phyloP scores from a whole-genome alignment of 352 stramenopile genomes.

The Globisporangium splendens region DNA sequence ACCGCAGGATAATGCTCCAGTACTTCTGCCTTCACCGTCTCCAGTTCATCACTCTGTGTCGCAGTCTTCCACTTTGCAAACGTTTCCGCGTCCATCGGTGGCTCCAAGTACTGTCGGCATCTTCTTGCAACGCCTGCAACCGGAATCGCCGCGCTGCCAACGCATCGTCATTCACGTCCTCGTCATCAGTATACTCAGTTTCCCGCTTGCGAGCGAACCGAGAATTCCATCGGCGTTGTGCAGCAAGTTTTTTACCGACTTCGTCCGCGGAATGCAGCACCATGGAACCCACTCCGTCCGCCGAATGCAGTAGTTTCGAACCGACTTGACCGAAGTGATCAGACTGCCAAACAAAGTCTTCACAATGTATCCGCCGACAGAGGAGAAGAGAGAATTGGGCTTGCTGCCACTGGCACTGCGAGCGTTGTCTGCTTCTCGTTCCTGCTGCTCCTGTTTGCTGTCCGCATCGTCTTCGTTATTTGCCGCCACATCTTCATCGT shows the following conservation, averaged over 20 bases:
- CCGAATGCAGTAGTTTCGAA: conserved; percentile 25
- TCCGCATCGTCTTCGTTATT: too few species aligned
- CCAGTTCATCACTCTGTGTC: conserved; percentile 30
- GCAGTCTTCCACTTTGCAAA: conserved; percentile 59
- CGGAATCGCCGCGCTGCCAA: conserved; percentile 52
- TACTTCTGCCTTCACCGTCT: conserved; percentile 46
- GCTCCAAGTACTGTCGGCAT: conserved; percentile 57
- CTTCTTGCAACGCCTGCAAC: conserved; percentile 58
- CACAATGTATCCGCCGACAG: too few species aligned
- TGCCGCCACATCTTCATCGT: too few species aligned
- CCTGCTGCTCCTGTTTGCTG: too few species aligned
- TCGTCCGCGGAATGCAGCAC: too few species aligned
- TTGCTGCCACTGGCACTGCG: too few species aligned
- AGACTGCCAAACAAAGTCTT: too few species aligned
- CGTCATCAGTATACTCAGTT: conserved; percentile 20
- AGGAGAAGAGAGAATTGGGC: too few species aligned
- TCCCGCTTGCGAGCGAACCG: conserved; percentile 37
- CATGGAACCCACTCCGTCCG: too few species aligned
- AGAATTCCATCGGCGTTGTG: conserved; percentile 66
- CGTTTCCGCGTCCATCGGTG: conserved; percentile 50
- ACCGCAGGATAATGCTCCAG: conserved; percentile 64
- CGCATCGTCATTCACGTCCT: conserved; percentile 4
- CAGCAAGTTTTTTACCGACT: conserved; percentile 24
- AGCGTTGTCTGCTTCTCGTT: too few species aligned
- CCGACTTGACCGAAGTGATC: too few species aligned